phyloP scores from a whole-genome alignment of 2,329 filamentous ascomycete genomes.

The Westerdykella sp. region DNA sequence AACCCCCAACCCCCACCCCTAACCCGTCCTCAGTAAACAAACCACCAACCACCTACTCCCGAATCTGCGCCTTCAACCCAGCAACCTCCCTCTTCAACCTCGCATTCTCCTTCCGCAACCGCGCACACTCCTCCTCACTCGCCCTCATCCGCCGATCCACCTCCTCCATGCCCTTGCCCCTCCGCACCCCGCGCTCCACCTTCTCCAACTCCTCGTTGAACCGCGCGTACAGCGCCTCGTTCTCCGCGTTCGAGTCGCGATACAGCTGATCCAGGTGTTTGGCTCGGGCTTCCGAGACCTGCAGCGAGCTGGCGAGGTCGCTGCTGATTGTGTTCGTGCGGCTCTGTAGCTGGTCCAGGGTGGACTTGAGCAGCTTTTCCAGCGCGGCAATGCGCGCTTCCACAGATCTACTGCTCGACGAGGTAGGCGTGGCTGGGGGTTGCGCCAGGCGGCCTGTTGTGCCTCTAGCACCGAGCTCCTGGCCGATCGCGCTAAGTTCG shows the following conservation, averaged over 20 bases:
- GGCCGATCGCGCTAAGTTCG: constrained; percentile 72
- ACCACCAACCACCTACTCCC: constrained; percentile 40
- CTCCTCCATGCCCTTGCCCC: constrained; percentile 73
- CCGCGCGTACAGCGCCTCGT: constrained; percentile 83
- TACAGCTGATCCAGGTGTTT: constrained; percentile 83
- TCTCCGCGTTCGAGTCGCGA: constrained; percentile 81
- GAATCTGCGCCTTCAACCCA: constrained; percentile 51
- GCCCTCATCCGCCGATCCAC: constrained; percentile 65
- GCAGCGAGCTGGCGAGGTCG: constrained; percentile 66
- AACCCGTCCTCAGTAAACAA: too few relatives aligned
- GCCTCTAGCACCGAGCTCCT: constrained; percentile 59
- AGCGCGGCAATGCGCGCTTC: constrained; percentile 57
- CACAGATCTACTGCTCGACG: constrained; percentile 33
- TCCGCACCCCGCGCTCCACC: constrained; percentile 64
- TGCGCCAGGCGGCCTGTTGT: constrained; percentile 29
- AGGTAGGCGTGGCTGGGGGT: constrained; percentile 21
- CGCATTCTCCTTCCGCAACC: constrained; percentile 78
- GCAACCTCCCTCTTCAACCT: constrained; percentile 76
- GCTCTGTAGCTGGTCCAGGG: constrained; percentile 29
- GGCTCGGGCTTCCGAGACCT: constrained; percentile 69
- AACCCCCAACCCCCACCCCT: neutral
- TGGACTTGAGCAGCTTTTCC: constrained; percentile 57
- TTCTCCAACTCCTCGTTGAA: constrained; percentile 88
- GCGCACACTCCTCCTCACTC: constrained; percentile 67
- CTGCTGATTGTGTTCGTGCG: constrained; percentile 50